Base-by-base conservation (phyloP, 345 rosid species). In the Boechera stricta region DNA sequence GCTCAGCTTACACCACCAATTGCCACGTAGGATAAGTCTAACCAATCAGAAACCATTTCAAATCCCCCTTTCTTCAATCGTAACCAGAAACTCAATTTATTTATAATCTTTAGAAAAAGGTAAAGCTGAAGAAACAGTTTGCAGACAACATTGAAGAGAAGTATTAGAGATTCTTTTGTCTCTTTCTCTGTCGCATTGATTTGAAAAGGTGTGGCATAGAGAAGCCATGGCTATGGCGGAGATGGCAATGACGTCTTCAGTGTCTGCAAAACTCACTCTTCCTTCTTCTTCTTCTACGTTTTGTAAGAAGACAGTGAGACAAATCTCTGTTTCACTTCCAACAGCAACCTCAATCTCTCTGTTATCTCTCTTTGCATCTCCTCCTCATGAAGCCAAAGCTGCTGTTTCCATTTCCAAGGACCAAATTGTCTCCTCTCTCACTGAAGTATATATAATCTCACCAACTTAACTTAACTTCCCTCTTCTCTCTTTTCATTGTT, bases 371-470 rank as follows among this genome's bases (percentile, higher is more conserved):
- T 78, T 88, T 57, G 33, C 86, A 11, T 67, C 82, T 79, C 79
- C 87, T 72, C 91, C 87, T 5, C 69, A 41, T 69, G 91, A 92
- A 75, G 97, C 96, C 68, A 84, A 85, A 74, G 82, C 82, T 39
- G 93, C 94, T 31, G 66, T 85, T 78, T 73, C 85, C 82, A 78
- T 91, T 66, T 64, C 86, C 79, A 94, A 90, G 72, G 98, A 91
- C 80, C 96, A 90, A 86, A 90, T 91, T 77, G 86, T 88, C 81
- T 91, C 98, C 38, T 90, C 94, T 52, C 74, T 94, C 79, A 81
- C 86, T 54, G 86, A 90, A 82, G 98, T 94, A 84, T 76, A 72
- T 39, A 31, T 10, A 10, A 38, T 15, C 18, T 42, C 36, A 54
- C 54, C 33, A 7, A 0, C 6, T 21, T 10, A 0, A 8, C 18